Evolutionary conservation across 1,284 basidiomycete species (phyloP).

Genomic region (Cryptococcus sp.): DNA sequence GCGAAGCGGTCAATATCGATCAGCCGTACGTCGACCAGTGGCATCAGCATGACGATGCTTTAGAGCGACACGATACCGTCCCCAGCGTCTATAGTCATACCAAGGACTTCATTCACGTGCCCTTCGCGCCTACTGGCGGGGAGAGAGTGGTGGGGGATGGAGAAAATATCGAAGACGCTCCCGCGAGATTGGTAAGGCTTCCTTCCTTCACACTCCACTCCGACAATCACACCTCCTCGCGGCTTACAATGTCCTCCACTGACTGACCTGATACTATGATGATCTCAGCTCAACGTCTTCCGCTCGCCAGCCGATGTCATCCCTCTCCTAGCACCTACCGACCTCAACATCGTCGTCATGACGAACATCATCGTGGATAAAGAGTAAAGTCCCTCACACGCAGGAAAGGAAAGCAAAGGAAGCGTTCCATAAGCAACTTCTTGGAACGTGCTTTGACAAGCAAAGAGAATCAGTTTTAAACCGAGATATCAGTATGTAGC

Average conservation of each 20-base stretch:
- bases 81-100: neutral
- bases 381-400: conserved; percentile 1
- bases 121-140: conserved; percentile 30
- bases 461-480: too few relatives aligned
- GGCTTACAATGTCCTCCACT: neutral
- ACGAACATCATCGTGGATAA: conserved; percentile 26
- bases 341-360: conserved; percentile 29
- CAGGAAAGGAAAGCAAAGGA: too few relatives aligned
- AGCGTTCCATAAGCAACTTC: too few relatives aligned
- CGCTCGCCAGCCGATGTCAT: conserved; percentile 22
- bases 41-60: neutral
- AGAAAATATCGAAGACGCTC: conserved; percentile 14
- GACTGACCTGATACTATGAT: neutral
- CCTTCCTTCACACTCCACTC: neutral
- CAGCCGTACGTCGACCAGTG: neutral
- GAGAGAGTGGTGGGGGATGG: conserved; percentile 21
- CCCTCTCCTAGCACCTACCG: conserved; percentile 15
- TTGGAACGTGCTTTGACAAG: too few relatives aligned
- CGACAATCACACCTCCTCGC: conserved; percentile 1
- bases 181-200: conserved; percentile 20
- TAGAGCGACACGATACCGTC: neutral
- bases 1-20: neutral
- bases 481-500: too few relatives aligned
- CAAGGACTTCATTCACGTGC: conserved; percentile 7
- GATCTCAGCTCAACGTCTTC: conserved; percentile 25